These are phyloP conservation scores for Aspergillus fructus DNA, from an alignment of 2,329 filamentous ascomycete genomes.

Conservation along the genomic window DNA sequence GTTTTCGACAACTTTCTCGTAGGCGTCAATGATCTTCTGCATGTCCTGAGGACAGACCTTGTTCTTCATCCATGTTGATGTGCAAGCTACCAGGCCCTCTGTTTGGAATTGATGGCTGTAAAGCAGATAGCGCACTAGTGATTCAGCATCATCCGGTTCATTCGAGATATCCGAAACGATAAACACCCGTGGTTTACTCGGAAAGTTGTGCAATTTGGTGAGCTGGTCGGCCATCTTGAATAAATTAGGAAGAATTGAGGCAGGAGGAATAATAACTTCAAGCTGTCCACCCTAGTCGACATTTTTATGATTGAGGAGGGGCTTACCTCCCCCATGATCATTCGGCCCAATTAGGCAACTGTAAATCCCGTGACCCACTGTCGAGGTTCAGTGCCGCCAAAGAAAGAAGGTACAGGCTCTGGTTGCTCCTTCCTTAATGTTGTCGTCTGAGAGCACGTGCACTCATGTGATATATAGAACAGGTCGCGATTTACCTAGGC, in stretches of 20 bases:
- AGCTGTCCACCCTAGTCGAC: not conserved
- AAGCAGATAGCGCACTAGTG: constrained; percentile 27
- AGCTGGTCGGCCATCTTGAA: not conserved
- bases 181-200: constrained; percentile 4
- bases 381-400: too few species aligned
- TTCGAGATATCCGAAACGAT: constrained; percentile 8
- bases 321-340: not conserved
- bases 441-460: not conserved
- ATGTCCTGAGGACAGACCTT: constrained; percentile 46
- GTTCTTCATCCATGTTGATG: constrained; percentile 48
- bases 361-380: too few species aligned
- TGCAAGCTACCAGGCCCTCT: constrained; percentile 47
- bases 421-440: not conserved
- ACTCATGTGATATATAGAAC: not conserved
- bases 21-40: constrained; percentile 46
- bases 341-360: too few species aligned
- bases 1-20: constrained; percentile 47
- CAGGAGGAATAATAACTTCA: not conserved
- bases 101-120: constrained; percentile 51
- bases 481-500: not conserved
- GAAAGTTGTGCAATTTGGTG: not conserved
- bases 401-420: not conserved
- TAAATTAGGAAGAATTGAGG: not conserved
- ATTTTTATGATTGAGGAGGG: not conserved
- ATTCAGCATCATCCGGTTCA: constrained; percentile 9